Base-by-base conservation (phyloP, 108 stramenopile genomes). In the Bacterosira constricta region DNA sequence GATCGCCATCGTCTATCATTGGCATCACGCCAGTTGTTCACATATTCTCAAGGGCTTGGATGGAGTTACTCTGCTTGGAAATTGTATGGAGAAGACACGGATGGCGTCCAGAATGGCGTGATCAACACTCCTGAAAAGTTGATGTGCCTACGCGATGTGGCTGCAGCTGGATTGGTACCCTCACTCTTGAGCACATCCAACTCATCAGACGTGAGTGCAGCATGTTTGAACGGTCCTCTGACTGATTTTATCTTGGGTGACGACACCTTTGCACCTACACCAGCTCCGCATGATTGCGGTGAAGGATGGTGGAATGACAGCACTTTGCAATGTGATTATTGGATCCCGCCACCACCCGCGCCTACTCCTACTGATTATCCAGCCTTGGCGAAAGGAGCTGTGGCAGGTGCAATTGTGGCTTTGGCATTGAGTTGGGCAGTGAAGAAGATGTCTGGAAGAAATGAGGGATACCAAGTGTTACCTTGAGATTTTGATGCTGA, bases 401-500 rank as follows among this genome's bases (percentile, higher is more conserved):
- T 25, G n/a, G 96, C 90, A 21, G 99, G 99, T 56, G 98, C 94
- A 1, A 90, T 88, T 9, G 96, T 88, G 38, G 89, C 85, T 67
- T 98, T 99, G 52, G 96, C 97, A 36, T 94, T 97, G 87, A 95
- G 97, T 56, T 75, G 64, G 66, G 41, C 25, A 9, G 66, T 60
- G 23, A 66, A 45, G 52, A 75, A 75, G 74, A 61, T 45, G 50
- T 27, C 38, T 10, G 59, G 74, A 23, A 46, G 74, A 20, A 46
- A 35, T 35, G 59, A 67, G 13, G 74, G 65, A 38, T 75, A 75
- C 41, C 32, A 42, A 15, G 41, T 29, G 11, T 44, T 72, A 50
- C 71, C 61, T 20, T 61, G 51, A 63, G 41, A 26, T 55, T 13
- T 29, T 23, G n/a, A 18, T 50, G 49, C 6, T 50, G 38, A n/a